Conservation (phyloP, 1,139 yeast genomes). For the Yamadazyma friedrichii region DNA sequence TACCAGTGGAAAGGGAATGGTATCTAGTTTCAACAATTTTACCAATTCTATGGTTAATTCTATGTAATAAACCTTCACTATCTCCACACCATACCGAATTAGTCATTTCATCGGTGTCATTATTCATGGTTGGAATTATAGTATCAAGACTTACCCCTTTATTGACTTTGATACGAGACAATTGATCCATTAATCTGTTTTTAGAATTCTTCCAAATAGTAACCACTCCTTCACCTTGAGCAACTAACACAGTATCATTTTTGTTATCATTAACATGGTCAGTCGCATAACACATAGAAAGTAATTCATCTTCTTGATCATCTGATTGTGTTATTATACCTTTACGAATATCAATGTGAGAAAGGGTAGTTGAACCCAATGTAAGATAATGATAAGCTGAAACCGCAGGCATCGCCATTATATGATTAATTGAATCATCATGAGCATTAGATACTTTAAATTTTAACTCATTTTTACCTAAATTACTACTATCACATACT, state of each 20-base stretch:
- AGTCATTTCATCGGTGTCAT: constrained; percentile 50
- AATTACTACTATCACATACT: constrained; percentile 57
- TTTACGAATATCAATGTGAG: constrained; percentile 77
- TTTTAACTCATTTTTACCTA: constrained; percentile 34
- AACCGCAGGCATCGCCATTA: constrained; percentile 64
- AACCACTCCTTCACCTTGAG: constrained; percentile 90
- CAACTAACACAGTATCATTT: constrained; percentile 63
- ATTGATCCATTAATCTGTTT: constrained; percentile 72
- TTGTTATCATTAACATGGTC: constrained; percentile 49
- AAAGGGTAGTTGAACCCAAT: constrained; percentile 78
- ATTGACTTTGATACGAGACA: constrained; percentile 71
- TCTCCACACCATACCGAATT: constrained; percentile 80
- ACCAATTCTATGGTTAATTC: constrained; percentile 65
- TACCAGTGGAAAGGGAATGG: constrained; percentile 54
- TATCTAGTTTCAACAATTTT: constrained; percentile 63
- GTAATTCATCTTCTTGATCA: constrained; percentile 89
- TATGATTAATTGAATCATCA: constrained; percentile 73
- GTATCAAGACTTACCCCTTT: constrained; percentile 78
- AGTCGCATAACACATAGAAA: constrained; percentile 65
- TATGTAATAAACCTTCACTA: constrained; percentile 74
- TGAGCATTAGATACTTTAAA: constrained; percentile 55
- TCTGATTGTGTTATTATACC: constrained; percentile 66
- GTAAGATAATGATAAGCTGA: constrained; percentile 82
- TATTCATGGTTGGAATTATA: constrained; percentile 71
- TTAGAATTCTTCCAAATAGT: constrained; percentile 83